Percentiles rank a stretch among this genome's conserved stretches.
These are phyloP conservation scores for Medicago ruthenica DNA, from an alignment of 306 rosid genomes.

Conservation along the genomic window DNA sequence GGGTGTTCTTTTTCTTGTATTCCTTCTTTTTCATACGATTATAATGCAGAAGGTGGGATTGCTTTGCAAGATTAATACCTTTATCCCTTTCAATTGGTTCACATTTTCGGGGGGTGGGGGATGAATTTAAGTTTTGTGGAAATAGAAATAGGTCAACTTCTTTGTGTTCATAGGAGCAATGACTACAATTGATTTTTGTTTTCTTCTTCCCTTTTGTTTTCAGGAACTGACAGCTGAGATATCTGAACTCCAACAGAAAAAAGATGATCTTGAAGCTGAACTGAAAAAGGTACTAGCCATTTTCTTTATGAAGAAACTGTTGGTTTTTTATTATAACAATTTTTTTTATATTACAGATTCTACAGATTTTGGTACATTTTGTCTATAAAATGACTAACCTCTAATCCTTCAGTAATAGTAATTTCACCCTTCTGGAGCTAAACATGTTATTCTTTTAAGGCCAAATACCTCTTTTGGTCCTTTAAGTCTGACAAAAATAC, in stretches of 20 bases:
- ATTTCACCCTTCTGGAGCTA: constrained; percentile 12
- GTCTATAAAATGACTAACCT: background rate
- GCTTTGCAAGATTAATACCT: too few species aligned
- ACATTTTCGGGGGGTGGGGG: too few species aligned
- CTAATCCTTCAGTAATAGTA: background rate
- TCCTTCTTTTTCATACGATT: too few species aligned
- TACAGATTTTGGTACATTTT: background rate
- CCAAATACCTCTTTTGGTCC: too few species aligned
- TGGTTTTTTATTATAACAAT: background rate
- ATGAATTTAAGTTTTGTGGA: too few species aligned
- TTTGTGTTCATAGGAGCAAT: too few species aligned
- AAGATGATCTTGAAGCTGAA: constrained; percentile 90
- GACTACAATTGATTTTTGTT: constrained; percentile 26
- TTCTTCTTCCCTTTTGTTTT: constrained; percentile 40
- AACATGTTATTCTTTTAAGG: background rate
- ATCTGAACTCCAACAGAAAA: constrained; percentile 77
- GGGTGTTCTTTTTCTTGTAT: too few species aligned
- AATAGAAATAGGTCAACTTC: too few species aligned
- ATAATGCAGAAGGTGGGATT: too few species aligned
- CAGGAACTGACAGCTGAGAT: constrained; percentile 83
- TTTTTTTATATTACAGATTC: background rate
- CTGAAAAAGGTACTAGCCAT: constrained; percentile 69
- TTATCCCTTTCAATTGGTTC: too few species aligned
- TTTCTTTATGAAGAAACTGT: background rate
- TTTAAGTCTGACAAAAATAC: too few species aligned